phyloP scores from a whole-genome alignment of 2,329 filamentous ascomycete genomes.

The Trichophyton benhamiae region DNA sequence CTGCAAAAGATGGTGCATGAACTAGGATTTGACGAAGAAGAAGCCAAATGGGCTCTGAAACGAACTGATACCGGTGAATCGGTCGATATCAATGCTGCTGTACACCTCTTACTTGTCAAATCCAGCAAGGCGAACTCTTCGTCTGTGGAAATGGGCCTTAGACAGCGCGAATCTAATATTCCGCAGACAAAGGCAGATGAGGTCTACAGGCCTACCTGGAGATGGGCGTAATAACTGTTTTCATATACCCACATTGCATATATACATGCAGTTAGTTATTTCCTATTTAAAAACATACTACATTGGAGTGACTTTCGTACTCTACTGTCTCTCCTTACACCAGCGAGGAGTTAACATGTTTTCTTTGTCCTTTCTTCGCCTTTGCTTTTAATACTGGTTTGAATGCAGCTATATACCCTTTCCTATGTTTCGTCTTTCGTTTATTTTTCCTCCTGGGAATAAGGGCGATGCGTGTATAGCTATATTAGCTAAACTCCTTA shows the following conservation, averaged over 20 bases:
- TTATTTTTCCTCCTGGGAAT: background rate
- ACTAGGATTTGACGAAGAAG: conserved; percentile 45
- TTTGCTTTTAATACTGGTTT: background rate
- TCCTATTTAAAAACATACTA: background rate
- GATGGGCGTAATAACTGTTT: conserved; percentile 24
- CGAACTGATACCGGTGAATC: conserved; percentile 50
- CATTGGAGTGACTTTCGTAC: background rate
- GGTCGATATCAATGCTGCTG: conserved; percentile 45
- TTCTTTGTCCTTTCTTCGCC: no score
- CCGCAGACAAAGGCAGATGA: conserved; percentile 1
- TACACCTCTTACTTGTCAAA: conserved; percentile 39
- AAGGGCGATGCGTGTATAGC: background rate
- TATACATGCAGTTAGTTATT: background rate
- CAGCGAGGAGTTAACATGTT: background rate
- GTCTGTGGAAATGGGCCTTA: background rate
- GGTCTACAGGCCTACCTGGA: conserved; percentile 23
- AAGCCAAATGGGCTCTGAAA: conserved; percentile 46
- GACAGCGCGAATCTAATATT: background rate
- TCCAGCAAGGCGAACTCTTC: conserved; percentile 7
- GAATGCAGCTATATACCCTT: background rate
- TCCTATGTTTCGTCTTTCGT: background rate
- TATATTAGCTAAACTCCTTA: background rate
- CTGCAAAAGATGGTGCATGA: conserved; percentile 44
- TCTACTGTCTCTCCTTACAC: background rate
- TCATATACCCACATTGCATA: background rate